A percentile compares a stretch with the other conserved stretches of the same genome.
Conservation (phyloP, 768 basidiomycete genomes). For the Cytidiella melzeri region DNA sequence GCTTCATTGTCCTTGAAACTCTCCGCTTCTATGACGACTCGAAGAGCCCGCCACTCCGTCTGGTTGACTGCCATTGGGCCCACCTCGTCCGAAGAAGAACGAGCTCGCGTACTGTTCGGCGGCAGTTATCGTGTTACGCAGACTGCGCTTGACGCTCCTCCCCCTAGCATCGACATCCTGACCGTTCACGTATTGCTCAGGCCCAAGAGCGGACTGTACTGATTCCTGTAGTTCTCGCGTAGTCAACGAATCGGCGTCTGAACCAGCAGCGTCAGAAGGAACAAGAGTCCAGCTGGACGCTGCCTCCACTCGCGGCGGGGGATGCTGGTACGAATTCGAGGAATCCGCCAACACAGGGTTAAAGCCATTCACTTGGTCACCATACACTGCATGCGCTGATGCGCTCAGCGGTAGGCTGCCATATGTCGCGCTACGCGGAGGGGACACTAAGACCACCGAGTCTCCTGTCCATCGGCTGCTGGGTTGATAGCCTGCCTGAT, state of each 20-base stretch:
- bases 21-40: background rate
- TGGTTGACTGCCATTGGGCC: slow-evolving; percentile 10
- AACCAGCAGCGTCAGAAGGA: slow-evolving; percentile 12
- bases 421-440: background rate
- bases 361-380: slow-evolving; percentile 5
- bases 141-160: slow-evolving; percentile 55
- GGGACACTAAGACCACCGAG: slow-evolving; percentile 3
- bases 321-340: slow-evolving; percentile 18
- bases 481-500: slow-evolving; percentile 9
- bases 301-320: slow-evolving; percentile 6
- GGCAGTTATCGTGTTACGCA: slow-evolving; percentile 61
- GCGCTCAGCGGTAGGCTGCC: background rate
- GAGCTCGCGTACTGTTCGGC: slow-evolving; percentile 67
- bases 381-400: slow-evolving; percentile 6
- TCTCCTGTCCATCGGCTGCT: slow-evolving; percentile 8
- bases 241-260: slow-evolving; percentile 25
- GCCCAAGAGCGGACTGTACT: slow-evolving; percentile 28
- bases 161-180: slow-evolving; percentile 39
- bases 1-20: background rate
- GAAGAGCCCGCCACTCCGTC: slow-evolving; percentile 16
- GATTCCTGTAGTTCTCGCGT: slow-evolving; percentile 38
- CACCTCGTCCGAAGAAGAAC: slow-evolving; percentile 55
- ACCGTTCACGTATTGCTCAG: slow-evolving; percentile 9
- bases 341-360: slow-evolving; percentile 17
- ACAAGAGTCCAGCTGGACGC: slow-evolving; percentile 10